Evolutionary conservation across 768 basidiomycete species (phyloP).

Genomic region (Tulasnella sp.): DNA sequence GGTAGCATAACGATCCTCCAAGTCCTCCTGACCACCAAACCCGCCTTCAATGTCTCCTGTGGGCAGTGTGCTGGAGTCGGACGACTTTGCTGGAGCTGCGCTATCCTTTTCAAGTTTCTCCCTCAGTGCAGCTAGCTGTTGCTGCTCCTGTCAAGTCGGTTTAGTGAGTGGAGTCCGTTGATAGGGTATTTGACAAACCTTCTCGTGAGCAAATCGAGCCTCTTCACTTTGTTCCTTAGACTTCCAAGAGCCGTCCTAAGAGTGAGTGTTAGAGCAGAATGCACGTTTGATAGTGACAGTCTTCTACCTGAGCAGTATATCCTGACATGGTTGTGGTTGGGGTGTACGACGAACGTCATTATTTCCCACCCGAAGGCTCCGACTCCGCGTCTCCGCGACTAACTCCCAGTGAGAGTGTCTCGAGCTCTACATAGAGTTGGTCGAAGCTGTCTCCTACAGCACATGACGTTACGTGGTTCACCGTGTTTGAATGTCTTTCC

Average conservation of each 20-base stretch:
- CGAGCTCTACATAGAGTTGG: no score
- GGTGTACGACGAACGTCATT: background rate
- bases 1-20: slow-evolving; percentile 16
- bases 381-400: no score
- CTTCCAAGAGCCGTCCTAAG: slow-evolving; percentile 10
- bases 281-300: background rate
- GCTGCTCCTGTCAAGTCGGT: slow-evolving; percentile 2
- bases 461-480: no score
- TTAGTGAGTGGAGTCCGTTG: background rate
- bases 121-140: slow-evolving; percentile 10
- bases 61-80: background rate
- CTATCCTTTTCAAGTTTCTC: background rate
- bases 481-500: no score
- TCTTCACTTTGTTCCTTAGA: slow-evolving; percentile 12
- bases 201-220: slow-evolving; percentile 8
- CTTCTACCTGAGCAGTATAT: background rate
- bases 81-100: background rate
- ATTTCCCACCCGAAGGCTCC: no score
- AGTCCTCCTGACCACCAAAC: slow-evolving; percentile 14
- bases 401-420: no score
- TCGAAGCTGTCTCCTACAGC: no score
- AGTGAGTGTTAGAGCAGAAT: background rate
- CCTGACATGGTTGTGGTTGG: background rate
- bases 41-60: slow-evolving; percentile 13
- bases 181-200: background rate